A percentile compares a stretch with the other conserved stretches of the same genome.
phyloP scores from a whole-genome alignment of 2,329 filamentous ascomycete species.

The Lecanosticta acicola region DNA sequence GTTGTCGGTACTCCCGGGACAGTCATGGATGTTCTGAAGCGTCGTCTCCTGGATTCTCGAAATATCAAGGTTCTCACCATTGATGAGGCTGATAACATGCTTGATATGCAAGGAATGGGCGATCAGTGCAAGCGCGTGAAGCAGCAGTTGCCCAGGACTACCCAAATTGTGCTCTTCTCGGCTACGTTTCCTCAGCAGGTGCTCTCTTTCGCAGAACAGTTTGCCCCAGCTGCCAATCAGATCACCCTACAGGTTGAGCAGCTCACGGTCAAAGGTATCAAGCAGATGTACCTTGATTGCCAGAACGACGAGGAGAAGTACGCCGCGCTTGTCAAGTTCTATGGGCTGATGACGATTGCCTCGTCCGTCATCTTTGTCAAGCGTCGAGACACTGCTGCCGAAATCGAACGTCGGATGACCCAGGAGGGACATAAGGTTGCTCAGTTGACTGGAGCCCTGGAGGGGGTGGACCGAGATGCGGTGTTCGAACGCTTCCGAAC shows the following conservation, averaged over 20 bases:
- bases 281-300: constrained; percentile 96
- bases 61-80: constrained; percentile 78
- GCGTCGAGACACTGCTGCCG: constrained; percentile 77
- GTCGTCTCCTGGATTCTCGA: constrained; percentile 65
- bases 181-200: constrained; percentile 88
- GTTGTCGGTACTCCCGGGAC: constrained; percentile 93
- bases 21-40: constrained; percentile 78
- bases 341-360: constrained; percentile 91
- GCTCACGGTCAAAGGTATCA: constrained; percentile 93
- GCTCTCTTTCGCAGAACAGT: constrained; percentile 72
- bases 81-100: constrained; percentile 98
- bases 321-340: constrained; percentile 80
- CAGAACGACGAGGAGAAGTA: constrained; percentile 78
- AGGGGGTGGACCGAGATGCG: constrained; percentile 74
- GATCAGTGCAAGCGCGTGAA: constrained; percentile 93
- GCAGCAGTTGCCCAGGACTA: constrained; percentile 60
- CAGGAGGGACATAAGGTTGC: constrained; percentile 87
- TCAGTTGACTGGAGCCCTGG: constrained; percentile 80
- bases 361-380: constrained; percentile 98
- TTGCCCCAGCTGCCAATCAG: constrained; percentile 78
- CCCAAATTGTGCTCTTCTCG: constrained; percentile 93
- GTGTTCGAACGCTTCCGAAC: constrained; percentile 82
- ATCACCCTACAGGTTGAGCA: constrained; percentile 86
- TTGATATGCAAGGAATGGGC: constrained; percentile 89
- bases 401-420: constrained; percentile 81